Percentiles rank a stretch among this genome's conserved stretches.
phyloP scores from a whole-genome alignment of 2,329 filamentous ascomycete genomes.

The Aspergillus sp. region DNA sequence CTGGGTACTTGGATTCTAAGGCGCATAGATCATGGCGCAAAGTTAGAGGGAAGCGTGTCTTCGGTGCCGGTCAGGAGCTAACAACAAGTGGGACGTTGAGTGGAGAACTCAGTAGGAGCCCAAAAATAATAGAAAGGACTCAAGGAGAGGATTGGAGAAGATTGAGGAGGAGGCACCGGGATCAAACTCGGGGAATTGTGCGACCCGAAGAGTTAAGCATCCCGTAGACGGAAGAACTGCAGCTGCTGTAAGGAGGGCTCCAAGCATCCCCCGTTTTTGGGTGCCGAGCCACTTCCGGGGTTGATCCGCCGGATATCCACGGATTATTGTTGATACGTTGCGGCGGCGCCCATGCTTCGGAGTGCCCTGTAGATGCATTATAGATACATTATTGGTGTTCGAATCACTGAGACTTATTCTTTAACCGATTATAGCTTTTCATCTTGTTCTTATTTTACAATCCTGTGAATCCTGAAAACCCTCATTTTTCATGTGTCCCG shows the following conservation, averaged over 20 bases:
- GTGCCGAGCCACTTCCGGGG: conserved; percentile 31
- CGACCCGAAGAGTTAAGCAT: neutral
- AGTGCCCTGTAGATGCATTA: neutral
- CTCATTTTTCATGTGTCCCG: neutral
- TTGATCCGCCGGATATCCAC: conserved; percentile 27
- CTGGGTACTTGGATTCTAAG: conserved; percentile 10
- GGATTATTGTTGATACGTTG: conserved; percentile 33
- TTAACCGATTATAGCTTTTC: neutral
- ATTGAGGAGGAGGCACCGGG: neutral
- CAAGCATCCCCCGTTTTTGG: conserved; percentile 15
- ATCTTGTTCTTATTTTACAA: neutral
- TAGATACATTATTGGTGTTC: too few species aligned
- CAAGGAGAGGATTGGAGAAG: neutral
- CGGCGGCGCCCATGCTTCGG: conserved; percentile 25
- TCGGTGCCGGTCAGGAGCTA: conserved; percentile 9
- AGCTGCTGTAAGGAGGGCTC: conserved; percentile 4
- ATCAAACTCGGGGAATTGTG: conserved; percentile 1
- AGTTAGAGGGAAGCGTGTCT: conserved; percentile 11
- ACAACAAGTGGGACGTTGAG: neutral
- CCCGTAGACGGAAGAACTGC: conserved; percentile 1
- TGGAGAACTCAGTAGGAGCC: neutral
- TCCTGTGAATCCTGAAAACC: neutral
- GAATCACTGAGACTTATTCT: neutral
- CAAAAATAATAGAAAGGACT: neutral
- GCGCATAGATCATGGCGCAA: conserved; percentile 27